A percentile compares a stretch with the other conserved stretches of the same genome.
phyloP scores from a whole-genome alignment of 2,329 filamentous ascomycete species.

The Colletotrichum higginsianum region DNA sequence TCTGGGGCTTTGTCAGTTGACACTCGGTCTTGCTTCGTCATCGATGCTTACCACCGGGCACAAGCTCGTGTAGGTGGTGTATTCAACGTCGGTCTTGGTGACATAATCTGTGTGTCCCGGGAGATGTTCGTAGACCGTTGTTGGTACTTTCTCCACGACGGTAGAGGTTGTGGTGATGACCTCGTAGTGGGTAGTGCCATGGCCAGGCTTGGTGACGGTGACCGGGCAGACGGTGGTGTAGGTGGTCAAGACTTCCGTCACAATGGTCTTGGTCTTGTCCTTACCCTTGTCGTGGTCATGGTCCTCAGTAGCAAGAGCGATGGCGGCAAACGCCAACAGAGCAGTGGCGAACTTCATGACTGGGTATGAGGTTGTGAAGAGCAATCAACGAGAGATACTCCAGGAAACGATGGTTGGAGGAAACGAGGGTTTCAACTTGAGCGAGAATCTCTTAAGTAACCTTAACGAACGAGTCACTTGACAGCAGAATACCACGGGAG shows the following conservation, averaged over 20 bases:
- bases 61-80: constrained; percentile 61
- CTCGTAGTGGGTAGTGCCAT: constrained; percentile 44
- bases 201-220: constrained; percentile 42
- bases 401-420: constrained; percentile 27
- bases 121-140: constrained; percentile 54
- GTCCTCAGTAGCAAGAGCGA: constrained; percentile 36
- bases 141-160: constrained; percentile 50
- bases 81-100: constrained; percentile 56
- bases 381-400: constrained; percentile 29
- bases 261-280: constrained; percentile 37
- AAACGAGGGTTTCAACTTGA: constrained; percentile 29
- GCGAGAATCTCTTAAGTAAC: constrained; percentile 44
- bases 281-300: constrained; percentile 35
- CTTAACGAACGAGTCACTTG: constrained; percentile 44
- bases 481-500: constrained; percentile 19
- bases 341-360: constrained; percentile 39
- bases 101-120: constrained; percentile 50
- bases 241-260: constrained; percentile 16
- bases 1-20: constrained; percentile 8
- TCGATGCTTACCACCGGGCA: constrained; percentile 53
- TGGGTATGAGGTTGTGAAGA: not conserved
- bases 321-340: constrained; percentile 39
- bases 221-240: constrained; percentile 35
- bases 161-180: constrained; percentile 50
- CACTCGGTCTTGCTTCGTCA: not conserved